Conservation (phyloP, 2,329 filamentous ascomycete genomes). For the Fusarium anthophilum region DNA sequence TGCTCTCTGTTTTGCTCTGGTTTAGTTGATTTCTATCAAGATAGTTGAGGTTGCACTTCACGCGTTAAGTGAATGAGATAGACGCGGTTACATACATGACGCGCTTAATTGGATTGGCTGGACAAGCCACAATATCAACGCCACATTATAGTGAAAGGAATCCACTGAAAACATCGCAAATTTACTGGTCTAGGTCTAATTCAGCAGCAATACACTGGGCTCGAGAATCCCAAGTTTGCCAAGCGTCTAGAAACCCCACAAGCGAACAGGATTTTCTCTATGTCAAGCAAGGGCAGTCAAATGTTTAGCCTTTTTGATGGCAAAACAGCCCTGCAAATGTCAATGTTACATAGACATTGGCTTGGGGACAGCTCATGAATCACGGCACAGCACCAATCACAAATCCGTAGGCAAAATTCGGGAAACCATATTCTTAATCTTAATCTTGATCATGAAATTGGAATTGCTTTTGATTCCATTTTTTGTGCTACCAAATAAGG, state of each 20-base stretch:
- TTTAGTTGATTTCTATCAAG: background rate
- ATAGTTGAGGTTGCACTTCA: conserved; percentile 7
- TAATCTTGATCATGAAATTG: conserved; percentile 38
- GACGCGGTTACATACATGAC: conserved; percentile 16
- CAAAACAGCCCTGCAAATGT: background rate
- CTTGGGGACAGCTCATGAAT: background rate
- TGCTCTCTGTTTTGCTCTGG: background rate
- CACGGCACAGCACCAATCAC: background rate
- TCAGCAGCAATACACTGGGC: background rate
- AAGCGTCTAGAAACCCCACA: background rate
- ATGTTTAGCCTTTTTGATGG: background rate
- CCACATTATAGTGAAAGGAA: background rate
- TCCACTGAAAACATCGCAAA: background rate
- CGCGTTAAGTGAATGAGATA: conserved; percentile 13
- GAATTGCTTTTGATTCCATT: conserved; percentile 47
- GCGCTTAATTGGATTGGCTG: conserved; percentile 11
- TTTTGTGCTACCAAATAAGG: conserved; percentile 45
- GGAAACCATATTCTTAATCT: conserved; percentile 42
- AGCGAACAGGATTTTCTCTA: background rate
- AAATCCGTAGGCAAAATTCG: conserved; percentile 1
- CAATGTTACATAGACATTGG: too few species aligned
- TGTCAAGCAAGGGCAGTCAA: too few species aligned
- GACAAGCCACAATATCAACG: conserved; percentile 10
- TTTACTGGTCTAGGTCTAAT: background rate
- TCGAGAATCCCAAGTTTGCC: background rate